A percentile compares a stretch with the other conserved stretches of the same genome.
Conservation (phyloP, 1,139 yeast species). For the Debaryomycetaceae sp. region DNA sequence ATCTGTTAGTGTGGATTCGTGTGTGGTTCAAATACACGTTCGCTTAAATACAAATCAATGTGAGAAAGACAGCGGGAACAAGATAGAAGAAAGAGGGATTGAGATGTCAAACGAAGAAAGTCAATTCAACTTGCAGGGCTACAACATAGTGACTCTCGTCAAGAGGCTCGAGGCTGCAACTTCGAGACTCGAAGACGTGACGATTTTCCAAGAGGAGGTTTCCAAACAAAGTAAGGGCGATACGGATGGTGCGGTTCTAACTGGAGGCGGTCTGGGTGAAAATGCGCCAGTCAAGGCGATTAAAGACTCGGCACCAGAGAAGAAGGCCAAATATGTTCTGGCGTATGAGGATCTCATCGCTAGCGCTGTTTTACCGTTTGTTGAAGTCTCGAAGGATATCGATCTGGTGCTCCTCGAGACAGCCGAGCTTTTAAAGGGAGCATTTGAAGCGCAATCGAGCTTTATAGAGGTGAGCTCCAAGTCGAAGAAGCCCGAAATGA, state of each 20-base stretch:
- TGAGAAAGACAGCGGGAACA: no score
- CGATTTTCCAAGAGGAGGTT: constrained; percentile 67
- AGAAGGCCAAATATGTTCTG: constrained; percentile 40
- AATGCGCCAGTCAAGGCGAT: constrained; percentile 4
- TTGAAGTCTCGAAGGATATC: constrained; percentile 51
- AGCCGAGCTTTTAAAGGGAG: constrained; percentile 52
- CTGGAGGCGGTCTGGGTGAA: constrained; percentile 29
- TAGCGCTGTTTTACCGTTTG: constrained; percentile 59
- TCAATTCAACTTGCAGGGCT: constrained; percentile 64
- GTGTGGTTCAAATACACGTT: constrained; percentile 1
- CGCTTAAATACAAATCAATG: no score
- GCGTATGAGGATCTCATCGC: constrained; percentile 56
- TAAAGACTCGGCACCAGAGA: constrained; percentile 8
- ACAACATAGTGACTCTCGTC: constrained; percentile 75
- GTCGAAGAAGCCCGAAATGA: constrained; percentile 61
- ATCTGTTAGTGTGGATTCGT: not conserved
- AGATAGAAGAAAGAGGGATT: not conserved
- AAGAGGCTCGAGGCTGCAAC: constrained; percentile 92
- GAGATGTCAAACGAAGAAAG: constrained; percentile 17
- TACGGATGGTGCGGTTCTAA: constrained; percentile 1
- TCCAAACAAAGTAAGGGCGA: constrained; percentile 8
- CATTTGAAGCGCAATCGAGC: constrained; percentile 56
- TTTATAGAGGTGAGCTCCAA: constrained; percentile 59
- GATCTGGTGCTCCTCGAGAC: constrained; percentile 65
- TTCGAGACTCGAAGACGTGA: constrained; percentile 84